A percentile compares a stretch with the other conserved stretches of the same genome.
phyloP scores from a whole-genome alignment of 2,329 filamentous ascomycete genomes.

The Sclerotiophoma versabilis region DNA sequence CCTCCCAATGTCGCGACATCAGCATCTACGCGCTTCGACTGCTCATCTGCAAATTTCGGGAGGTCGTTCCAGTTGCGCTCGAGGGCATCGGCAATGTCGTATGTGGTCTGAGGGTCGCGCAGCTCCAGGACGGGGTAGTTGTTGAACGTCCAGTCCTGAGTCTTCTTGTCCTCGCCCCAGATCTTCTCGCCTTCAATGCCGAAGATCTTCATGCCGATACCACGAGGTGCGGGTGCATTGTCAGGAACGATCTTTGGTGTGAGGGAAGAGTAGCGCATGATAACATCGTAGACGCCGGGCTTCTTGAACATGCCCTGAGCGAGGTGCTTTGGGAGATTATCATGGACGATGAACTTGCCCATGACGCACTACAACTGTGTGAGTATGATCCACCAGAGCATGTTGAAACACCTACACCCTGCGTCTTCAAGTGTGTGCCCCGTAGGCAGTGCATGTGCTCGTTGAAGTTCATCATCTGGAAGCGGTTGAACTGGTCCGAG shows the following conservation, averaged over 20 bases:
- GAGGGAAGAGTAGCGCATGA: constrained; percentile 38
- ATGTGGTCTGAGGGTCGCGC: constrained; percentile 54
- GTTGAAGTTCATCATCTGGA: constrained; percentile 56
- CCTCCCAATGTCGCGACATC: constrained; percentile 36
- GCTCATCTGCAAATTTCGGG: constrained; percentile 40
- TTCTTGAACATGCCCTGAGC: constrained; percentile 43
- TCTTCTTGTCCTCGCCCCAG: constrained; percentile 42
- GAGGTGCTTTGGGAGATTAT: constrained; percentile 54
- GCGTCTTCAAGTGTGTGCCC: constrained; percentile 57
- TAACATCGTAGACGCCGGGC: constrained; percentile 33
- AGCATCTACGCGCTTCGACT: constrained; percentile 53
- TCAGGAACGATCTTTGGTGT: constrained; percentile 37
- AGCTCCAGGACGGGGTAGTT: constrained; percentile 58
- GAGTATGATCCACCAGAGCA: not conserved
- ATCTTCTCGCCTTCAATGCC: constrained; percentile 51
- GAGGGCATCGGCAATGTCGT: constrained; percentile 48
- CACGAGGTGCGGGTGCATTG: constrained; percentile 53
- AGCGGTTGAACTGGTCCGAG: constrained; percentile 55
- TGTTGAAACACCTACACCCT: constrained; percentile 46
- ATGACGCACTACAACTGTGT: constrained; percentile 46
- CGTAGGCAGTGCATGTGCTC: constrained; percentile 42
- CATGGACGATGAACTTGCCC: constrained; percentile 53
- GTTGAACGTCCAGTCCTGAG: constrained; percentile 60
- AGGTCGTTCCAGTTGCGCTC: constrained; percentile 39
- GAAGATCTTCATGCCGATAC: constrained; percentile 60